Conservation (phyloP, 2,329 filamentous ascomycete genomes). For the Phialocephala sp. region DNA sequence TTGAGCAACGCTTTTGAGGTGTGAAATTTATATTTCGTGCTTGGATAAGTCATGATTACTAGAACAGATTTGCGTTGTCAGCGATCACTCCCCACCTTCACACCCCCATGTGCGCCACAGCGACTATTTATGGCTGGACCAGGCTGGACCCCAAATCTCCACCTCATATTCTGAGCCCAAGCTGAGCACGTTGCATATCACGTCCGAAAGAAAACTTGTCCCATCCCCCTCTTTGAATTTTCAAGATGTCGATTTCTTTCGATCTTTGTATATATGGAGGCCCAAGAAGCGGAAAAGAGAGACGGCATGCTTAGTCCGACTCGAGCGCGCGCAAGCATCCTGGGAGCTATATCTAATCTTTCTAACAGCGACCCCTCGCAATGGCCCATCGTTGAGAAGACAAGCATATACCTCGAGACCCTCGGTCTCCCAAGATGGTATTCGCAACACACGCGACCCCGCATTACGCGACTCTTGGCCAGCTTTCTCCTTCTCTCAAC, state of each 20-base stretch:
- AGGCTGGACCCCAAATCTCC: background rate
- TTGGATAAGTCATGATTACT: too few relatives aligned
- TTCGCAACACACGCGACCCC: background rate
- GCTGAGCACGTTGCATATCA: background rate
- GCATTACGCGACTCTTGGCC: background rate
- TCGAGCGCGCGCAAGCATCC: background rate
- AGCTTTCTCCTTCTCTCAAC: background rate
- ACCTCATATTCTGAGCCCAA: background rate
- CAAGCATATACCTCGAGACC: conserved; percentile 8
- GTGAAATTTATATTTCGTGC: too few relatives aligned
- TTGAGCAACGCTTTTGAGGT: background rate
- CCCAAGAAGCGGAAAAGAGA: background rate
- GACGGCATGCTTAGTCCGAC: background rate
- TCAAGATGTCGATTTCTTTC: background rate
- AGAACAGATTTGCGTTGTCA: too few relatives aligned
- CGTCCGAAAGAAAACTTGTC: background rate
- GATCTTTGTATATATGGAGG: background rate
- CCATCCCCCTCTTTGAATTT: background rate
- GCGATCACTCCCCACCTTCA: too few relatives aligned
- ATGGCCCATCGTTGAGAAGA: conserved; percentile 7
- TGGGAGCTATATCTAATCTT: background rate
- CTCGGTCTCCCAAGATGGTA: conserved; percentile 7
- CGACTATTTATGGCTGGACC: background rate
- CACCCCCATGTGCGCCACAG: too few relatives aligned
- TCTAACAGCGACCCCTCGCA: background rate